A percentile compares a stretch with the other conserved stretches of the same genome.
phyloP scores from a whole-genome alignment of 2,329 filamentous ascomycete genomes.

The Trichoderma citrinoviride region DNA sequence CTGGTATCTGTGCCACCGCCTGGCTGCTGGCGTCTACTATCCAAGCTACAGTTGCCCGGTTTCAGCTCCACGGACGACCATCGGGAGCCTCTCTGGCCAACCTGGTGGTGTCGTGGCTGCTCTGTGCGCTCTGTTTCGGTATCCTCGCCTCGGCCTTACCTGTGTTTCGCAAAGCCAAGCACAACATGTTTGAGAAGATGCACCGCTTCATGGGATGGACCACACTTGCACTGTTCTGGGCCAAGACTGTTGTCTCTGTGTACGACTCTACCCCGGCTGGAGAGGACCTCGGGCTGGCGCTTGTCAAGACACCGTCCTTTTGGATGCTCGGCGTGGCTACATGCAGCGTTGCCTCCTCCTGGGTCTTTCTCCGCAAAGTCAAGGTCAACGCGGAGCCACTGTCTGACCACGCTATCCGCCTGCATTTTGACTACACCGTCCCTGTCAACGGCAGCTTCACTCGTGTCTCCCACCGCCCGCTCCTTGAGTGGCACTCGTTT shows the following conservation, averaged over 20 bases:
- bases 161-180: constrained; percentile 56
- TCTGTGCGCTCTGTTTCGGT: constrained; percentile 54
- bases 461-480: constrained; percentile 60
- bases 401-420: constrained; percentile 68
- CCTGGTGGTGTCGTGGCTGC: constrained; percentile 53
- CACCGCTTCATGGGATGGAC: constrained; percentile 76
- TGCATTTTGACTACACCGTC: constrained; percentile 65
- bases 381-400: constrained; percentile 63
- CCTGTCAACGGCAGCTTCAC: constrained; percentile 48
- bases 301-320: constrained; percentile 47
- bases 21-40: constrained; percentile 49
- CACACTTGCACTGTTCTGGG: constrained; percentile 63
- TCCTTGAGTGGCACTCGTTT: constrained; percentile 73
- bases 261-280: constrained; percentile 41
- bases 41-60: constrained; percentile 38
- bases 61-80: constrained; percentile 26
- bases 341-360: constrained; percentile 65
- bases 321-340: constrained; percentile 69
- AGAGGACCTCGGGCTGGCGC: constrained; percentile 36
- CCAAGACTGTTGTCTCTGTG: constrained; percentile 56
- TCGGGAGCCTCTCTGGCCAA: constrained; percentile 40
- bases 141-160: constrained; percentile 66
- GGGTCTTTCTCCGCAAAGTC: constrained; percentile 68
- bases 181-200: constrained; percentile 67
- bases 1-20: constrained; percentile 47